Base-by-base conservation (phyloP, 2,329 filamentous ascomycete genomes). In the Fusarium pilosicola region DNA sequence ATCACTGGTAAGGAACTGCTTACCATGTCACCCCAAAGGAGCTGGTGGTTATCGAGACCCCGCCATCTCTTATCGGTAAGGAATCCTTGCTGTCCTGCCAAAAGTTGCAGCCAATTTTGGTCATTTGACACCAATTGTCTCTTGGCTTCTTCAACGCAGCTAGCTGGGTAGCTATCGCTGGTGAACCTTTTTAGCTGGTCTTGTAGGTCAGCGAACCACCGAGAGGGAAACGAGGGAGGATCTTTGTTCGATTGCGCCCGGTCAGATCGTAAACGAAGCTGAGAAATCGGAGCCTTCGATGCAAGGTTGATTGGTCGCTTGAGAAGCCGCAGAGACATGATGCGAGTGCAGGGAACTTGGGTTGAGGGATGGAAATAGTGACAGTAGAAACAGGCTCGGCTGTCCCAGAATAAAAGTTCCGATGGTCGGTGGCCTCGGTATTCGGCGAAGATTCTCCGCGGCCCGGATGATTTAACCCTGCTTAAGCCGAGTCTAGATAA, bases 11-110 rank as follows among this genome's bases (percentile, higher is more conserved):
- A 39, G 12, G 8, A 26, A 11, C 13, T 6, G n/a, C 64, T 45
- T 48, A 74, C 71, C 71, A 74, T 74, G 22, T 70, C 72, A 4
- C 68, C 71, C 72, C 71, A 74, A 1, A 74, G 59, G 10, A 74
- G 20, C 26, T 65, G 71, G 28, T 74, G 58, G 8, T 65, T 48
- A 32, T 73, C 61, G 7, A 74, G 48, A 13, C 56, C 61, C 30
- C 60, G 61, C 72, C 71, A 74, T 57, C 51, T 57, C 38, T 63
- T 65, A 20, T 66, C 68, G 5, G 54, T 66, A 0, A 73, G 41
- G 2, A 72, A 74, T 0, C 72, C 72, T 13, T 73, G 64, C 11
- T 64, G 34, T 2, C 71, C 68, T 20, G 60, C 68, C 14, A 74
- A 22, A 12, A 74, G 46, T 13, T 72, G 54, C 7, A 73, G 1